Evolutionary conservation across 257 asterid species (phyloP), one percentile per base, ranked within the genome.

Genomic region (Cinchona pubescens): DNA sequence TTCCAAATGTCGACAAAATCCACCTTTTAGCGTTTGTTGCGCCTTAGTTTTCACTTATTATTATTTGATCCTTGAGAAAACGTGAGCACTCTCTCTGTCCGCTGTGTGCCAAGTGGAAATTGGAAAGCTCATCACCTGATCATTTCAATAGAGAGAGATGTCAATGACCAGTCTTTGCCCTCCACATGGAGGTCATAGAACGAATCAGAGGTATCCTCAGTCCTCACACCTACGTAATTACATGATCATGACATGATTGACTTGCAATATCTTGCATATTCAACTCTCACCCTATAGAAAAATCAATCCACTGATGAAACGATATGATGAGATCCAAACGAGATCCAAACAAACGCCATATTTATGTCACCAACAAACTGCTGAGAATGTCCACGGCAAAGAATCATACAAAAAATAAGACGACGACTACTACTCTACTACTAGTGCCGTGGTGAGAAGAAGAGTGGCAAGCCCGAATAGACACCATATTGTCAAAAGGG

Each of bases 141-240:
- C 55, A 76, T 35, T 76, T 69, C 30, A 58, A 72, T 25, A 56
- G 2, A 27, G 34, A 67, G 67, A 43, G 13, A 56, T 10, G 51
- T 40, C 45, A 70, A 75, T 14, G 48, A 29, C 74, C 73, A 53
- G n/a, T 35, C 40, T 67, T 35, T 12, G 12, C 18, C 61, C 78
- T 72, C 84, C 84, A 80, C 16, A 27, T 80, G 84, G 84, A 61
- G 63, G 4, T 21, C 48, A 62, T 4, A 7, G n/a, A 63, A 55
- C 29, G 15, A 30, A 13, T 42, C 72, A 67, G 43, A 30, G 21
- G 40, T 35, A 38, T 46, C 70, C 43, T 66, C 72, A 51, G 46
- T n/a, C 32, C 32, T 23, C 69, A 12, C 37, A 65, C 45, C 42
- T 21, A 25, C 69, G 62, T 40, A 34, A 63, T 10, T 43, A 19